Evolutionary conservation across 208 protist species (phyloP), one percentile per base, ranked within the genome.

Genomic region (Crithidia expoeki): DNA sequence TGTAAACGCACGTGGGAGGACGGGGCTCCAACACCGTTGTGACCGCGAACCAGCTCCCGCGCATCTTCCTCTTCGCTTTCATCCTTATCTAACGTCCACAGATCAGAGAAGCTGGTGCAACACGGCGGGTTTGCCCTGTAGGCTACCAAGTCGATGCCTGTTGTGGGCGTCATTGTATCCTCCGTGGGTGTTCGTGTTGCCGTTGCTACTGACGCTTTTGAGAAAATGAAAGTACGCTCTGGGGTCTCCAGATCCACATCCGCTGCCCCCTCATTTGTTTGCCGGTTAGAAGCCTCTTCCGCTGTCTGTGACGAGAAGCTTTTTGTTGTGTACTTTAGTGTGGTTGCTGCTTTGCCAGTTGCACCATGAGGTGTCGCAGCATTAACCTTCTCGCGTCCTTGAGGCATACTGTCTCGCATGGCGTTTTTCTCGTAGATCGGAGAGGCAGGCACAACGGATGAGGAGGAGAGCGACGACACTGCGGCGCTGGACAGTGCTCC

Each of bases 51-150:
- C 17, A 33, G 25, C 36, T 44, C 42, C 27, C 25, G 4, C 30
- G 28, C 60, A 4, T 65, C 62, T 0, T 68, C 49, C 6, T n/a
- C 61, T 21, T 59, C 63, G 19, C 63, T 68, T 5, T 61, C 69
- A 4, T 60, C 61, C 19, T 49, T 68, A 33, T 75, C 69, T 6
- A 75, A 46, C 62, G 69, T 68, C 69, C 69, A 75, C 53, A 75
- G 9, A 21, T 62, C 53, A 17, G 61, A 67, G 2, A 44, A 32
- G 61, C 47, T 57, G n/a, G 46, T 28, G n/a, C 23, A 33, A 4
- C 21, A 32, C 3, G 46, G 14, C 11, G 49, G n/a, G 28, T 19
- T 53, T 0, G 60, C 40, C 9, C 16, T 14, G 4, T 46, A 19
- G 0, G 51, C 23, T n/a, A 57, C 32, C n/a, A 36, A 6, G 12